Percentiles rank a stretch among this genome's conserved stretches.
Evolutionary conservation across 1,139 yeast species (phyloP).

Genomic region (Lizanozyma gosingica): DNA sequence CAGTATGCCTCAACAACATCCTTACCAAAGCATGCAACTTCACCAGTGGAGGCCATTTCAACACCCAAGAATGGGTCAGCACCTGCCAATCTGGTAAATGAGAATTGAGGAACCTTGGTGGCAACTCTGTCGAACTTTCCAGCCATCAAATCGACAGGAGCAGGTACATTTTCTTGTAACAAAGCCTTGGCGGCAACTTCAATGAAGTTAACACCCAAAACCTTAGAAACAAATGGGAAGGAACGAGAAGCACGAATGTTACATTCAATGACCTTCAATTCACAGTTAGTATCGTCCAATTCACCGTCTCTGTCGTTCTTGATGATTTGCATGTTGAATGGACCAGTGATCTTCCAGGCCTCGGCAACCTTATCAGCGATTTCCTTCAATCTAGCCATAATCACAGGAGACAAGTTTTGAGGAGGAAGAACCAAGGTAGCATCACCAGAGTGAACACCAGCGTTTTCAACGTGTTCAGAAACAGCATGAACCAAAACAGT

Average conservation of each 20-base stretch:
- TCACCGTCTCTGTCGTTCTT: slow-evolving; percentile 46
- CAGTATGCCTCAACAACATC: slow-evolving; percentile 88
- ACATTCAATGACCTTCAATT: slow-evolving; percentile 90
- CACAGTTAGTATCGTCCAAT: slow-evolving; percentile 45
- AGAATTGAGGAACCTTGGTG: slow-evolving; percentile 95
- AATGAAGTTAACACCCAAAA: slow-evolving; percentile 85
- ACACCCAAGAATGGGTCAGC: slow-evolving; percentile 98
- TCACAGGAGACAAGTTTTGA: slow-evolving; percentile 51
- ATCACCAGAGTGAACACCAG: slow-evolving; percentile 98
- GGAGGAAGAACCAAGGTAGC: slow-evolving; percentile 95
- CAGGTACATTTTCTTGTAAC: slow-evolving; percentile 62
- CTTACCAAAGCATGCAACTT: slow-evolving; percentile 91
- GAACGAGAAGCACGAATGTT: slow-evolving; percentile 97
- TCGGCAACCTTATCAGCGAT: slow-evolving; percentile 88
- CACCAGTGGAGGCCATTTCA: slow-evolving; percentile 99
- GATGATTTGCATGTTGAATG: slow-evolving; percentile 96
- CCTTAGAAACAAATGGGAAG: slow-evolving; percentile 97
- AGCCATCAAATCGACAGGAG: slow-evolving; percentile 61
- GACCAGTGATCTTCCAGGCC: slow-evolving; percentile 96
- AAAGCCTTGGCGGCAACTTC: slow-evolving; percentile 90
- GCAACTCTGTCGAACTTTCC: slow-evolving; percentile 69
- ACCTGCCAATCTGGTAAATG: slow-evolving; percentile 96
- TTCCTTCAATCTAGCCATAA: slow-evolving; percentile 57
- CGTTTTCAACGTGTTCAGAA: slow-evolving; percentile 96
- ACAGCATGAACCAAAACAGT: slow-evolving; percentile 87